phyloP scores from a whole-genome alignment of 2,329 filamentous ascomycete species.

The Colletotrichum camelliae region DNA sequence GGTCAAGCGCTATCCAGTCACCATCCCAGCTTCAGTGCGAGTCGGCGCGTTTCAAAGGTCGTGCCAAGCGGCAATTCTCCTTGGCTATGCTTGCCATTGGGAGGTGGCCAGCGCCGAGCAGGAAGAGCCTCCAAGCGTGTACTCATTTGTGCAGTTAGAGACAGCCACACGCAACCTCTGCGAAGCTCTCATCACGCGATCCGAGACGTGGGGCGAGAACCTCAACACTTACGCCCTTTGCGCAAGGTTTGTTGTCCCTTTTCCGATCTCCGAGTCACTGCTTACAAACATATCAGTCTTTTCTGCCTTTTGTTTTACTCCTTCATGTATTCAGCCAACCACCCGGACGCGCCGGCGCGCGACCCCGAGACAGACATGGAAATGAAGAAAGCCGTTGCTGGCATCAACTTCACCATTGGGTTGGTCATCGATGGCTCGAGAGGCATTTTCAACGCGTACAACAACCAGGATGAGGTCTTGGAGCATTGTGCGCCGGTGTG shows the following conservation, averaged over 20 bases:
- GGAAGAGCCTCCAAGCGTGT: slow-evolving; percentile 25
- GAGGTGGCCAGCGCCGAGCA: slow-evolving; percentile 23
- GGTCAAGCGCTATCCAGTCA: slow-evolving; percentile 32
- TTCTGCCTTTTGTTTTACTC: slow-evolving; percentile 39
- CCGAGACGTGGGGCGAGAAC: slow-evolving; percentile 38
- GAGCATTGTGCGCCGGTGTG: slow-evolving; percentile 38
- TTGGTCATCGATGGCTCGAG: slow-evolving; percentile 40
- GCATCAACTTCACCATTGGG: slow-evolving; percentile 41
- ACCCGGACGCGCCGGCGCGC: slow-evolving; percentile 23
- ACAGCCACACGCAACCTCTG: slow-evolving; percentile 34
- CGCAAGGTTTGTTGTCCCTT: slow-evolving; percentile 29
- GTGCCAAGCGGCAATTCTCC: slow-evolving; percentile 39
- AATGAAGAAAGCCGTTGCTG: slow-evolving; percentile 38
- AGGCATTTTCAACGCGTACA: slow-evolving; percentile 37
- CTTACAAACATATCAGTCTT: slow-evolving; percentile 24
- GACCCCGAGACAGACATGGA: slow-evolving; percentile 29
- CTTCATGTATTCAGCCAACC: slow-evolving; percentile 30
- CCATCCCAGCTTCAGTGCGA: slow-evolving; percentile 31
- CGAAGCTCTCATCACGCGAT: slow-evolving; percentile 38
- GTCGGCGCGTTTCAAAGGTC: slow-evolving; percentile 40
- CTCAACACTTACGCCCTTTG: slow-evolving; percentile 40
- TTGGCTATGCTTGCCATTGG: slow-evolving; percentile 33
- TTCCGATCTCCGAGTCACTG: not conserved
- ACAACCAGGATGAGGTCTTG: slow-evolving; percentile 34
- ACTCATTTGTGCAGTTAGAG: slow-evolving; percentile 37